Conservation (phyloP, 1,139 yeast genomes). For the Saccharomyces hybrid region DNA sequence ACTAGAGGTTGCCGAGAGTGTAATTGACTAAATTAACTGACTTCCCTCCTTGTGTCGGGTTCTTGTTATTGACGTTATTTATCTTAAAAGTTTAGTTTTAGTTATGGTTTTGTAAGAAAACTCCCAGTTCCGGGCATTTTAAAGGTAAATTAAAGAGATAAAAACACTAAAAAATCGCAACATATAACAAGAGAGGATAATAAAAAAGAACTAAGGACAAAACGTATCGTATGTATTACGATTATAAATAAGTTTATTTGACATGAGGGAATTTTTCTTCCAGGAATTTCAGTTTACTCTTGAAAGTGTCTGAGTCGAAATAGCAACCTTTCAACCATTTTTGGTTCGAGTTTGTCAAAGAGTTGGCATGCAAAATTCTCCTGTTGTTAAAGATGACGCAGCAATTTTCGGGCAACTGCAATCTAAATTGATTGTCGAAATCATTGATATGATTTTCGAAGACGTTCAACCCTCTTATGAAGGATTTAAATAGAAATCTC, state of each 20-base stretch:
- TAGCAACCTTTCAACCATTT: conserved; percentile 74
- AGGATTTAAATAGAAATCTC: conserved; percentile 41
- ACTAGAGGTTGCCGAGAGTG: neutral
- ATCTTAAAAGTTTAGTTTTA: neutral
- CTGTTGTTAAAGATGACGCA: conserved; percentile 71
- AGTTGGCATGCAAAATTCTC: conserved; percentile 63
- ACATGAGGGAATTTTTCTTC: conserved; percentile 15
- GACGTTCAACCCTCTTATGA: conserved; percentile 48
- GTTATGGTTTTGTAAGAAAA: neutral
- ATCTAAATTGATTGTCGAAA: conserved; percentile 47
- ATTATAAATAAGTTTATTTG: neutral
- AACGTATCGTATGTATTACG: neutral
- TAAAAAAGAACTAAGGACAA: neutral
- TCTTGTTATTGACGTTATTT: neutral
- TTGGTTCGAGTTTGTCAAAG: conserved; percentile 48
- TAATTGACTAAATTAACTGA: neutral
- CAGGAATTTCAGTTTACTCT: conserved; percentile 49
- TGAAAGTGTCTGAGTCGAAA: conserved; percentile 63
- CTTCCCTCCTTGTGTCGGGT: neutral
- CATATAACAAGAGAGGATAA: neutral
- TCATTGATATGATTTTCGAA: conserved; percentile 57
- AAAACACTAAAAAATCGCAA: neutral
- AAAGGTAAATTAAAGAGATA: neutral
- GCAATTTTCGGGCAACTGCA: conserved; percentile 53
- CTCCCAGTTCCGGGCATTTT: neutral